Percentiles rank a stretch among this genome's conserved stretches.
These are phyloP conservation scores for Aspergillus felis DNA, from an alignment of 2,329 filamentous ascomycete genomes.

Conservation along the genomic window DNA sequence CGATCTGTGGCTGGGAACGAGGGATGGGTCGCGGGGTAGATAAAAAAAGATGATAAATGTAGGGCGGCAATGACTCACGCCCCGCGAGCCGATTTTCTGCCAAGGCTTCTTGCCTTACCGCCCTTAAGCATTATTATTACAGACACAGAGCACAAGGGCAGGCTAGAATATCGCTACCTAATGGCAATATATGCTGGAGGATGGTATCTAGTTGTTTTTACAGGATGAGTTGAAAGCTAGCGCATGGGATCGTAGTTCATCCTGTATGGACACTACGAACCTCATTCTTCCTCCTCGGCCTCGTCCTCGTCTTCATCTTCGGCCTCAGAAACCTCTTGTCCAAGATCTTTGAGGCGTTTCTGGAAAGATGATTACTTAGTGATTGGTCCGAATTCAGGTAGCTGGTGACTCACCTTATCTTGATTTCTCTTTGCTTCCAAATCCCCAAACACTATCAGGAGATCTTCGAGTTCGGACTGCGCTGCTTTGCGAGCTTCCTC, in stretches of 20 bases:
- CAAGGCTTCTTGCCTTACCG: slow-evolving; percentile 8
- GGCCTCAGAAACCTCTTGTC: slow-evolving; percentile 70
- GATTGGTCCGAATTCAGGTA: not conserved
- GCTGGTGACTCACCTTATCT: slow-evolving; percentile 61
- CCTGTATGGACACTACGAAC: slow-evolving; percentile 1
- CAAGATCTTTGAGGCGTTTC: slow-evolving; percentile 61
- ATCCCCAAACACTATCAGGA: slow-evolving; percentile 76
- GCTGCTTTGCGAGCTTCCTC: slow-evolving; percentile 60
- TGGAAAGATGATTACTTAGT: slow-evolving; percentile 16
- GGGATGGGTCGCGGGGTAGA: slow-evolving; percentile 22
- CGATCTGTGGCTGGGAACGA: slow-evolving; percentile 12
- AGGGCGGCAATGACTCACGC: slow-evolving; percentile 5
- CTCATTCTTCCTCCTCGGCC: slow-evolving; percentile 47
- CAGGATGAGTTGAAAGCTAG: not conserved
- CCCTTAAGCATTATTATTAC: not conserved
- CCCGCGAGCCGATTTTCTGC: slow-evolving; percentile 5
- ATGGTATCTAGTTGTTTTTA: not conserved
- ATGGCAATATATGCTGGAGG: not conserved
- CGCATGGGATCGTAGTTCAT: slow-evolving; percentile 4
- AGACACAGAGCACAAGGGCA: not conserved
- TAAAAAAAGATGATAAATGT: not conserved
- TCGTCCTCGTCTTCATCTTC: slow-evolving; percentile 62
- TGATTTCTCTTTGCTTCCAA: slow-evolving; percentile 70
- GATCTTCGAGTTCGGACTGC: slow-evolving; percentile 73
- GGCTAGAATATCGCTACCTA: slow-evolving; percentile 3